Percentiles rank a stretch among this genome's conserved stretches.
phyloP scores from a whole-genome alignment of 371 early-diverging fungal genomes.

The Apophysomyces ossiformis region DNA sequence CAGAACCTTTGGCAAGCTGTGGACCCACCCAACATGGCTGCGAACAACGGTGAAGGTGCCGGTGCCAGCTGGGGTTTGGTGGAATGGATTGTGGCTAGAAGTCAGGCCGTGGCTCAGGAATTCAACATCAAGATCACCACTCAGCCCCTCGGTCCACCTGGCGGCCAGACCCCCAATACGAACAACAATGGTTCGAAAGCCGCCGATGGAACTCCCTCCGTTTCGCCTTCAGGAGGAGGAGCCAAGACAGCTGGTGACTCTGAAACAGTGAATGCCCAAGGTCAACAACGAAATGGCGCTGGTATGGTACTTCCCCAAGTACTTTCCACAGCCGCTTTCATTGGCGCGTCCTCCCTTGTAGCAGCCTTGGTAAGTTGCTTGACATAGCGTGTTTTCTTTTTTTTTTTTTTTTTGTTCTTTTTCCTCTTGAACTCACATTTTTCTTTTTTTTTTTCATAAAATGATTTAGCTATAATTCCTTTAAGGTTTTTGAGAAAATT shows the following conservation, averaged over 20 bases:
- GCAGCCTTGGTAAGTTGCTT: conserved; percentile 2
- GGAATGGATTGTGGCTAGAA: conserved; percentile 50
- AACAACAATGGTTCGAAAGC: background rate
- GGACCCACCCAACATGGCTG: conserved; percentile 23
- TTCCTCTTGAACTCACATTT: background rate
- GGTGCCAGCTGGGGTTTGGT: conserved; percentile 53
- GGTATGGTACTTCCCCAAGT: conserved; percentile 12
- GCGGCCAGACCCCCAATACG: background rate
- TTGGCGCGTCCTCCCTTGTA: background rate
- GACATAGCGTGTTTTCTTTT: background rate
- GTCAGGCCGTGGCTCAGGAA: conserved; percentile 47
- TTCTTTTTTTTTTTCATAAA: background rate
- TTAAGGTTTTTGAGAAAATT: background rate
- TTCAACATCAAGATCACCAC: conserved; percentile 45
- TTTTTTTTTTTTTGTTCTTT: too few species aligned
- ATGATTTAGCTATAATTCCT: background rate
- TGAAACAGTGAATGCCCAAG: background rate
- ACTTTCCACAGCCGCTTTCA: conserved; percentile 10
- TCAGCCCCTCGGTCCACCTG: conserved; percentile 48
- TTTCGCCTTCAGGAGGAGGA: conserved; percentile 1
- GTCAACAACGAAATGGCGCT: background rate
- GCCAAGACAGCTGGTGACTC: conserved; percentile 3
- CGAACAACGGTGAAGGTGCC: conserved; percentile 18
- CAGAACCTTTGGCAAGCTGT: conserved; percentile 51
- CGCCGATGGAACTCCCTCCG: background rate